Base-by-base conservation (phyloP, 1,139 yeast species). In the Eremothecium coryli region DNA sequence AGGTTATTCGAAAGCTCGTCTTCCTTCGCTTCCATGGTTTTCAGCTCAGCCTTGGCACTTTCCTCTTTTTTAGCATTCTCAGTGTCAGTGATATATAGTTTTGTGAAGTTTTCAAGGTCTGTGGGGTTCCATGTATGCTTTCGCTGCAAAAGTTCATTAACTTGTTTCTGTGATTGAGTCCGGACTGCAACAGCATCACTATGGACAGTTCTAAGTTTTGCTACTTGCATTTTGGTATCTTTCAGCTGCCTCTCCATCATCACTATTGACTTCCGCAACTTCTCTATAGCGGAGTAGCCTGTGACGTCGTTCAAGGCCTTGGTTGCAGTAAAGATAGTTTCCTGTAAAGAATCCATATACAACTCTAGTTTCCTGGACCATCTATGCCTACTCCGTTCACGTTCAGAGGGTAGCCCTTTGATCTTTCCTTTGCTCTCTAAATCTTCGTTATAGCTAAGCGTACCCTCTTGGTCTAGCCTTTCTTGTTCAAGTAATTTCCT, bases 91-190 rank as follows among this genome's bases (percentile, higher is more conserved):
- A 82, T 68, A 56, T 85, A 90, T 21, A 90, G 58, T 33, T 71
- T 70, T 0, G 98, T 90, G 52, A 93, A 90, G 35, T 81, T 60
- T 49, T 88, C 95, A 30, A 93, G 64, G 54, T 93, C 98, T 2
- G 53, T 50, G 0, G 86, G 66, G 1, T 71, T 58, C 98, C 98
- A 93, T 22, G 71, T 68, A 46, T 80, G 79, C 47, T 93, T 88
- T 32, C 97, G 64, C 42, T 93, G 93, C 30, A 93, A 60, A 21
- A 93, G 64, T 49, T 86, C 96, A 54, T 88, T 93, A 35, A 93
- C 80, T 48, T 85, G 93, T 39, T 77, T 71, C 53, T 93, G 98
- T 33, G 93, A 79, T 12, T 63, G 64, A 1, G 86, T 70, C 41
- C 96, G 67, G 27, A 62, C 61, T 23, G 72, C 71, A 10, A 86